Evolutionary conservation across 2,329 filamentous ascomycete genomes (phyloP), one percentile per base, ranked within the genome.

Genomic region (Sporothrix schenckii): DNA sequence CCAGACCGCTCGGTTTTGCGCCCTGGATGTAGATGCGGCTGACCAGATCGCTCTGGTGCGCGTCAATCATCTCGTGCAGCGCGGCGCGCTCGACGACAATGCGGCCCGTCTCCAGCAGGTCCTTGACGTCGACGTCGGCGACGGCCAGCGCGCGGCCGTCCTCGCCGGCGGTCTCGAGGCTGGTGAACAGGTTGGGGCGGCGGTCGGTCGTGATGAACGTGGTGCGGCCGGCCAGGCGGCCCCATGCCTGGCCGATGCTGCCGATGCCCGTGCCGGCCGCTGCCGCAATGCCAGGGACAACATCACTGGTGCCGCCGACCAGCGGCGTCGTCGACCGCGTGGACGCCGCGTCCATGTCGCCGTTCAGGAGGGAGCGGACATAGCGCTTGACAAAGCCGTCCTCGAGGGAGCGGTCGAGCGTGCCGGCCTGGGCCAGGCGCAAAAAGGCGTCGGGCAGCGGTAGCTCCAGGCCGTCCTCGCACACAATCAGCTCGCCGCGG

Each of bases 61-160:
- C 81, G 77, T 84, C 81, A 76, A 97, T 85, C 78, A 98, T 88
- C 78, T 87, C 85, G 79, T 89, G 86, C 77, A 99, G 84, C 49
- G 94, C 94, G 54, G 83, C 82, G 79, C 91, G 88, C 86, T 99
- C 95, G 76, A 99, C 88, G 72, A 99, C 89, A 72, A 99, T 83
- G 76, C 93, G 89, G 69, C 92, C 91, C 69, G 90, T 89, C 83
- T 95, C 92, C 74, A 99, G 82, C 74, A 99, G 81, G 79, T 98
- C 92, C 86, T 98, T 99, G 73, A 99, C 93, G 80, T 98, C 95
- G 49, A 99, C 92, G 73, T 97, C 91, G n/a, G 86, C 83, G 71
- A 90, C 83, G 70, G 87, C 86, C 75, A 93, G 82, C 10, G 90
- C 90, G 70, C 88, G 87, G 24, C 91, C 92, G 72, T 93, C 86